Conservation (phyloP, 1,284 basidiomycete species). For the Hymenochaete sp. region DNA sequence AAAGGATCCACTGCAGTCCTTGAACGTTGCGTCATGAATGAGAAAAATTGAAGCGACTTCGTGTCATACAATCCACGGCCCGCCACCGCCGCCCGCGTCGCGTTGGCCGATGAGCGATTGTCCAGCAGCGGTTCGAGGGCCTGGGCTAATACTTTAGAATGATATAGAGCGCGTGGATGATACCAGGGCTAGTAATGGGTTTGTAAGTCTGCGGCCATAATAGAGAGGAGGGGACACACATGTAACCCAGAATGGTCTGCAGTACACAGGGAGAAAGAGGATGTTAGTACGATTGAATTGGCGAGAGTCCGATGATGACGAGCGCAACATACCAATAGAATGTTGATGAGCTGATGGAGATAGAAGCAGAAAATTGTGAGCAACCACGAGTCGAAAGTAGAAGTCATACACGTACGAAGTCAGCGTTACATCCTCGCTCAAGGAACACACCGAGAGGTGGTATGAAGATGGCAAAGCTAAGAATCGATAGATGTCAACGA, state of each 20-base stretch:
- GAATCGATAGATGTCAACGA: slow-evolving; percentile 9
- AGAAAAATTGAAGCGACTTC: no score
- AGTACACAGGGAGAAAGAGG: slow-evolving; percentile 5
- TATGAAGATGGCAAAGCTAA: slow-evolving; percentile 58
- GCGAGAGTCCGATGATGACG: neutral
- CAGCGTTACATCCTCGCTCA: slow-evolving; percentile 65
- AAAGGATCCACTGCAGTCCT: no score
- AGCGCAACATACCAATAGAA: slow-evolving; percentile 38
- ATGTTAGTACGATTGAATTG: neutral
- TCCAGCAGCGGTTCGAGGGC: neutral
- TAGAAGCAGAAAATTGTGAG: neutral
- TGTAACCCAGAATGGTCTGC: slow-evolving; percentile 58
- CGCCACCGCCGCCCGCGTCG: no score
- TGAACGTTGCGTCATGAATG: no score
- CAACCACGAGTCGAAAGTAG: neutral
- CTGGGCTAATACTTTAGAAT: slow-evolving; percentile 49
- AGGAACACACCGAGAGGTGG: slow-evolving; percentile 76
- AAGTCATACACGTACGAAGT: slow-evolving; percentile 41
- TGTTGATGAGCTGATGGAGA: slow-evolving; percentile 50
- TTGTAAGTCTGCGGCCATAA: slow-evolving; percentile 13
- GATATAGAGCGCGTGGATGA: slow-evolving; percentile 72
- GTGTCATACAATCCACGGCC: no score
- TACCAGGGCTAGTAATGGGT: slow-evolving; percentile 46
- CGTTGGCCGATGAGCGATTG: no score
- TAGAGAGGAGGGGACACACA: slow-evolving; percentile 35